Evolutionary conservation across 176 grass and related monocot genomes (phyloP).

Genomic region (Eremochloa ophiuroides): DNA sequence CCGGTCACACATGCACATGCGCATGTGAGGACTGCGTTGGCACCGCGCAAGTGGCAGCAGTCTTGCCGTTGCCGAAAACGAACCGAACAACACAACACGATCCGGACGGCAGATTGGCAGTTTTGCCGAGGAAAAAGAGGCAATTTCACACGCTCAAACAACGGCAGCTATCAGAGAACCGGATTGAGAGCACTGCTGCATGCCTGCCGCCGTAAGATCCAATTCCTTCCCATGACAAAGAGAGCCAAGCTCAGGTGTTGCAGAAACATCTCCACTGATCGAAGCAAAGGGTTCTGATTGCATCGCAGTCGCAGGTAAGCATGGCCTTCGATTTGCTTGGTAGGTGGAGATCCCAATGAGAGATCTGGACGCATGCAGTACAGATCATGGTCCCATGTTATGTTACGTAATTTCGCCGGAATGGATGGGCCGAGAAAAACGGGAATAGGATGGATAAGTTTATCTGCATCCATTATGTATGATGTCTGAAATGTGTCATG

Average conservation of each 20-base stretch:
- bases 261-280: background rate
- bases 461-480: background rate
- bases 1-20: background rate
- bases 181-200: background rate
- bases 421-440: background rate
- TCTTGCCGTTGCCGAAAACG: background rate
- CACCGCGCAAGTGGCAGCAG: slow-evolving; percentile 1
- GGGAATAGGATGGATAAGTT: background rate
- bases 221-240: background rate
- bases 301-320: background rate
- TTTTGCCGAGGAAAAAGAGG: background rate
- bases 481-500: background rate
- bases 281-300: background rate
- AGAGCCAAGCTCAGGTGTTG: too few relatives aligned
- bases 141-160: background rate
- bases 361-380: background rate
- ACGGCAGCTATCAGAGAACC: background rate
- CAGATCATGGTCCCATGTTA: background rate
- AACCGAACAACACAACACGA: background rate
- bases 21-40: slow-evolving; percentile 20
- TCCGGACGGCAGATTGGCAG: background rate
- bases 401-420: background rate
- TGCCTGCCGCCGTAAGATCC: background rate
- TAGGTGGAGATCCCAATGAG: background rate
- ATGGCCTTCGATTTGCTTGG: background rate